Evolutionary conservation across 2,329 filamentous ascomycete genomes (phyloP).

Genomic region (Ustilaginoidea virens): DNA sequence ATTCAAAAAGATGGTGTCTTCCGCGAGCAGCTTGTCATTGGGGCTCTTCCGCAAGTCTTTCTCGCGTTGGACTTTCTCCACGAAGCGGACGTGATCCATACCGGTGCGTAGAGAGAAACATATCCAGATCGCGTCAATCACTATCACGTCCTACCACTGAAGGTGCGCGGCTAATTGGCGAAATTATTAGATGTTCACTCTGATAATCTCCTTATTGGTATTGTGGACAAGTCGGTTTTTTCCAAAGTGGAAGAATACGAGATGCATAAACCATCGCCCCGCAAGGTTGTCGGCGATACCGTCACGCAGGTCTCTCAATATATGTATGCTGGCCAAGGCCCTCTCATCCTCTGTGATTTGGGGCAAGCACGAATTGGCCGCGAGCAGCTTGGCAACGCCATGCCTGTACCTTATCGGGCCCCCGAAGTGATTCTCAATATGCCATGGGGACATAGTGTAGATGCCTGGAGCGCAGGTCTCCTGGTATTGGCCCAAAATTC

Average conservation of each 20-base stretch:
- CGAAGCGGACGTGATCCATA: slow-evolving; percentile 12
- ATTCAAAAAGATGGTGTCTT: slow-evolving; percentile 12
- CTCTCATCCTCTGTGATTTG: slow-evolving; percentile 18
- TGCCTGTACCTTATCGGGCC: slow-evolving; percentile 17
- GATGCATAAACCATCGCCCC: slow-evolving; percentile 13
- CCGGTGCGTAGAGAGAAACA: slow-evolving; percentile 8
- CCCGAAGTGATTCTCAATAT: slow-evolving; percentile 22
- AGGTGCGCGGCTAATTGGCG: slow-evolving; percentile 1
- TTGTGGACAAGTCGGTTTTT: slow-evolving; percentile 16
- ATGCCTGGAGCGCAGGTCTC: slow-evolving; percentile 20
- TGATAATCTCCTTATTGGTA: slow-evolving; percentile 19
- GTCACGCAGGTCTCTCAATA: slow-evolving; percentile 17
- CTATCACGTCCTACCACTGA: neutral
- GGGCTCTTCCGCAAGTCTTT: slow-evolving; percentile 10
- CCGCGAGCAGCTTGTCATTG: slow-evolving; percentile 10
- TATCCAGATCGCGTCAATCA: neutral
- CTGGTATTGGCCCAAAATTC: slow-evolving; percentile 11
- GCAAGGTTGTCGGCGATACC: slow-evolving; percentile 13
- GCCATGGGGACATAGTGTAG: slow-evolving; percentile 18
- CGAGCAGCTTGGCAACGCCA: slow-evolving; percentile 10
- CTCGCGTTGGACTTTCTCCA: slow-evolving; percentile 13
- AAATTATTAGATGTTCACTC: slow-evolving; percentile 17
- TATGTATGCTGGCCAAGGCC: slow-evolving; percentile 15
- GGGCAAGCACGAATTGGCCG: slow-evolving; percentile 19
- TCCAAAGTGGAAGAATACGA: slow-evolving; percentile 16